Conservation (phyloP, 2,329 filamentous ascomycete species). For the Plenodomus lindquistii region DNA sequence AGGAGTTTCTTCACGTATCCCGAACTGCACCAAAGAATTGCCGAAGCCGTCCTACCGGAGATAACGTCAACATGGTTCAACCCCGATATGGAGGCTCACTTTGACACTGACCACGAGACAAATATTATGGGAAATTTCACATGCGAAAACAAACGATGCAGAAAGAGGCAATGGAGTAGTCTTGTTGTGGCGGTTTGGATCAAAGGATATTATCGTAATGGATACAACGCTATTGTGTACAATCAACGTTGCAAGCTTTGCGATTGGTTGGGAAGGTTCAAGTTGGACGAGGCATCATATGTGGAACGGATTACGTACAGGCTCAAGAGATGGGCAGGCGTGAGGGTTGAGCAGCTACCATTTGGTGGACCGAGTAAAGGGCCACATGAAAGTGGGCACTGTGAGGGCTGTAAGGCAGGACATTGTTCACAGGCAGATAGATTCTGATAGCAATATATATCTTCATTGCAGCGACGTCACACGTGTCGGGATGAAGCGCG, state of each 20-base stretch:
- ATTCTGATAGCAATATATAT: too few relatives aligned
- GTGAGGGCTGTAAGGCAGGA: slow-evolving; percentile 8
- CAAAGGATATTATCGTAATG: slow-evolving; percentile 13
- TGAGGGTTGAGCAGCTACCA: slow-evolving; percentile 3
- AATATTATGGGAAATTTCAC: slow-evolving; percentile 20
- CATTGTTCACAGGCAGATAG: too few relatives aligned
- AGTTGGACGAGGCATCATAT: slow-evolving; percentile 20
- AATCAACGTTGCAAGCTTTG: slow-evolving; percentile 24
- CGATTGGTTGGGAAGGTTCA: slow-evolving; percentile 15
- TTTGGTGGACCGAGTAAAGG: neutral
- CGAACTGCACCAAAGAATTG: slow-evolving; percentile 2
- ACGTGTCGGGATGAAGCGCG: too few relatives aligned
- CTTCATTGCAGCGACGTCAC: too few relatives aligned
- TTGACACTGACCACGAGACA: slow-evolving; percentile 9
- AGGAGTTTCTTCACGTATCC: slow-evolving; percentile 5
- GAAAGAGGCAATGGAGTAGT: slow-evolving; percentile 13
- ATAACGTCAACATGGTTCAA: slow-evolving; percentile 9
- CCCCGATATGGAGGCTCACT: slow-evolving; percentile 1
- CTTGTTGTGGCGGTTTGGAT: slow-evolving; percentile 16
- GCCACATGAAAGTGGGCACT: slow-evolving; percentile 1
- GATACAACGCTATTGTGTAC: slow-evolving; percentile 24
- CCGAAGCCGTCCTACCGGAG: neutral
- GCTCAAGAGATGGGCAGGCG: slow-evolving; percentile 27
- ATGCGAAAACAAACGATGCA: slow-evolving; percentile 17
- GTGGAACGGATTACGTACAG: slow-evolving; percentile 25